Evolutionary conservation across 2,329 filamentous ascomycete genomes (phyloP), one percentile per base, ranked within the genome.

Genomic region (Monosporascus sp.): DNA sequence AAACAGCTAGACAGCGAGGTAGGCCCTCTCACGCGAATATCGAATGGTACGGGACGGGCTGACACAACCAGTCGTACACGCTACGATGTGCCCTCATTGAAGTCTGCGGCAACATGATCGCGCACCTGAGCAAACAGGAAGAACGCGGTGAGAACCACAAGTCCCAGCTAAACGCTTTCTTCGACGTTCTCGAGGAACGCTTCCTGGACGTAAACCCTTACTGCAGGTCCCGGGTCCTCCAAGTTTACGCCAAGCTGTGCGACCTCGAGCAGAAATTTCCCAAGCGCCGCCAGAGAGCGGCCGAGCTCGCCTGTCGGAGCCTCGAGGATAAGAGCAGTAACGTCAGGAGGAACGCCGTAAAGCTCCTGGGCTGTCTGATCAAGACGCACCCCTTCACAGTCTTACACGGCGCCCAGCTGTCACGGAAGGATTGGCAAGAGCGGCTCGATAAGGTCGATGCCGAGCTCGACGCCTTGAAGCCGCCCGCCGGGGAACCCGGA

Each of bases 301-400:
- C 93, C 2, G 91, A 97, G 68, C 77, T 97, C 26, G 92, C 94
- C 1, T 86, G 89, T 53, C 84, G 89, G 62, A 97, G 93, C 69
- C 78, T 99, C 3, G 90, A 97, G 70, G 95, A 99, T 74, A 97
- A 96, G 78, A 97, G 93, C 74, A 99, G 94, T 72, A 96, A 97
- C 64, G 94, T 99, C 35, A 83, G 94, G 57, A 84, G 92, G 54
- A 97, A 97, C 68, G 92, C 94, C 2, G 94, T 99, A 68, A 97
- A 96, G 71, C 76, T 99, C 7, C 79, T 99, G 1, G 89, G 87
- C 6, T 88, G 88, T 44, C 77, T 99, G 7, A 90, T 99, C 63
- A 91, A 92, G 58, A 97, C 92, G 0, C 94, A 99, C 69, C 94
- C 94, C 2, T 99, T 97, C 64, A 91, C 88, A 38, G 85, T 92